Base-by-base conservation (phyloP, 805 yeast species). In the Spencermartinsiella europaea region DNA sequence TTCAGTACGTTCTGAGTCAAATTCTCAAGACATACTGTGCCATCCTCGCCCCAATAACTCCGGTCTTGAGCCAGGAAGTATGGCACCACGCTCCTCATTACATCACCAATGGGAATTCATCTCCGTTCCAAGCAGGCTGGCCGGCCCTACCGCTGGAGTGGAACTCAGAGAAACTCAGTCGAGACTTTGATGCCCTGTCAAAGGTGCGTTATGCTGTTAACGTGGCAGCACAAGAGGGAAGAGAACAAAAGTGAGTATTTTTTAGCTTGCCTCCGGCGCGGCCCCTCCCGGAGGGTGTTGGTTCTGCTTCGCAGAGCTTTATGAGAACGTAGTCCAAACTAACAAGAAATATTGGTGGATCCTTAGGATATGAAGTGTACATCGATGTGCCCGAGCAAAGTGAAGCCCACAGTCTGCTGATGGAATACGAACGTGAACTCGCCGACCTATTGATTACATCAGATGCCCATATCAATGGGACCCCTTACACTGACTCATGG, bases 51-150 rank as follows among this genome's bases (percentile, higher is more conserved):
- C 98, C 99, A 1, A 78, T 93, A 1, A 66, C 84, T 34, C 99
- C 99, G 1, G 62, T 87, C 2, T 68, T 90, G 47, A 74, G 91
- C 0, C 98, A 93, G 65, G 97, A 93, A 59, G 88, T 79, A 0
- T 90, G 96, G 96, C 77, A 78, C 34, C 71, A 72, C 48, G 57
- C 76, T 3, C 81, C 77, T 8, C 50, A 44, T 2, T 52, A 43
- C 16, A 43, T 70, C 34, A 66, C 64, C 1, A 37, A 44, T 2
- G 55, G 59, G 0, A 12, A 27, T 2, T 59, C 47, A 3, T 69
- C 82, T 0, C 83, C 84, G 1, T 76, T 77, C 55, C 67, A 67
- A 62, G 49, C 59, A 21, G 73, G 79, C 3, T 73, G 75, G 71
- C 69, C 63, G 19, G 56, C 50, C 38, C 65, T 62, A 12, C 74